Conservation (phyloP, 1,139 yeast species). For the Candida sp. region DNA sequence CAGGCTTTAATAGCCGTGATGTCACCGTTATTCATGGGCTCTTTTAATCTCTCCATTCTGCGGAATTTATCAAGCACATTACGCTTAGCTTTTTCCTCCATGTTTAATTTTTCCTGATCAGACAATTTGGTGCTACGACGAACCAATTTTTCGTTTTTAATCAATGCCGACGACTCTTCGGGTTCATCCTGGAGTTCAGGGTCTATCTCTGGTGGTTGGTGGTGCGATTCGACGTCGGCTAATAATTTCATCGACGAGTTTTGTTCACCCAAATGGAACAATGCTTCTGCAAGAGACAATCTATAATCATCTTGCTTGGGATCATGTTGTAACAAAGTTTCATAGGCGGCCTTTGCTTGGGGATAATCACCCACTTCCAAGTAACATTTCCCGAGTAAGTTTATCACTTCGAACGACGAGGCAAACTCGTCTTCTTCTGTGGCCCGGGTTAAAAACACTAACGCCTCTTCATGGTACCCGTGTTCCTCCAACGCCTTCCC, state of each 20-base stretch:
- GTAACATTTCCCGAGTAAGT: slow-evolving; percentile 73
- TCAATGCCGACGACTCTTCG: slow-evolving; percentile 16
- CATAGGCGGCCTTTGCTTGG: slow-evolving; percentile 67
- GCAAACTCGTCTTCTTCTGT: slow-evolving; percentile 28
- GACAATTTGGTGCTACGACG: slow-evolving; percentile 33
- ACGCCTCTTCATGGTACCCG: slow-evolving; percentile 70
- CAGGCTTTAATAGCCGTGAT: slow-evolving; percentile 68
- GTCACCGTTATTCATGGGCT: slow-evolving; percentile 52
- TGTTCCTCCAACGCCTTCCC: slow-evolving; percentile 70
- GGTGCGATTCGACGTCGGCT: slow-evolving; percentile 38
- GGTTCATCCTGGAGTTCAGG: slow-evolving; percentile 9
- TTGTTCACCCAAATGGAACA: slow-evolving; percentile 66
- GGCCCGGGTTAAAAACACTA: slow-evolving; percentile 57
- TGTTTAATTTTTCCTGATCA: slow-evolving; percentile 53
- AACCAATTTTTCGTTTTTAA: slow-evolving; percentile 19
- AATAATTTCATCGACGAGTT: slow-evolving; percentile 59
- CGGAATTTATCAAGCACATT: slow-evolving; percentile 64
- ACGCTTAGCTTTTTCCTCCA: slow-evolving; percentile 56
- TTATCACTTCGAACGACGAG: slow-evolving; percentile 47
- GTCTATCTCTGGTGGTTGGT: slow-evolving; percentile 16
- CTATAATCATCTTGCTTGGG: slow-evolving; percentile 70
- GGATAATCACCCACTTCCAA: slow-evolving; percentile 68
- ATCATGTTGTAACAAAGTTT: slow-evolving; percentile 51
- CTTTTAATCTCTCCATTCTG: slow-evolving; percentile 57
- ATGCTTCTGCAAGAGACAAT: slow-evolving; percentile 78